Evolutionary conservation across 1,284 basidiomycete species (phyloP).

Genomic region (Apiotrichum akiyoshidainum): DNA sequence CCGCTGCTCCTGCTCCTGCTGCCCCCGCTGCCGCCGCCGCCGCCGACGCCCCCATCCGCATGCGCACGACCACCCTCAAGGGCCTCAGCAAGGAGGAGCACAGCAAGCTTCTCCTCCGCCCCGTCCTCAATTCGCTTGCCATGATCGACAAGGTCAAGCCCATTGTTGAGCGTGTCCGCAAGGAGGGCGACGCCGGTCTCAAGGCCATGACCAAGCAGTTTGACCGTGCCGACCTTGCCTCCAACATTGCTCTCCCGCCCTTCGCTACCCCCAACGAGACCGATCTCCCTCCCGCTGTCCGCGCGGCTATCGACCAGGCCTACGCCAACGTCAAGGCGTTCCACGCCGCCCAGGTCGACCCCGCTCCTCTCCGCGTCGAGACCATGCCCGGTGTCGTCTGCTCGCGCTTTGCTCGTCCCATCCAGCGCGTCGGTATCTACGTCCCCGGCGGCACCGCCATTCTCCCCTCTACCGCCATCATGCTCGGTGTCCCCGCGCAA

Average conservation of each 20-base stretch:
- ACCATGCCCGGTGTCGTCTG: conserved; percentile 98
- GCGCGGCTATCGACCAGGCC: conserved; percentile 82
- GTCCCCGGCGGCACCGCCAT: conserved; percentile 97
- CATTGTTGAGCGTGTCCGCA: conserved; percentile 84
- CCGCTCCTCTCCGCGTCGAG: conserved; percentile 74
- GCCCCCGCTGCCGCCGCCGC: conserved; percentile 40
- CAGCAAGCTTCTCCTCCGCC: conserved; percentile 73
- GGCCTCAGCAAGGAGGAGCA: conserved; percentile 60
- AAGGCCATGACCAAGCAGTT: conserved; percentile 90
- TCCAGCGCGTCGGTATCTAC: conserved; percentile 92
- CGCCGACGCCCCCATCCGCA: conserved; percentile 58
- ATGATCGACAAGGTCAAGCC: conserved; percentile 95
- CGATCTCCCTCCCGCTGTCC: conserved; percentile 63
- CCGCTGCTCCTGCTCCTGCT: conserved; percentile 29
- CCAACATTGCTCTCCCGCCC: conserved; percentile 52
- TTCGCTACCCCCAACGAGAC: conserved; percentile 53
- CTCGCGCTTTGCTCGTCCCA: conserved; percentile 87
- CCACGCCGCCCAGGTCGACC: conserved; percentile 77
- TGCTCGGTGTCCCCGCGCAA: conserved; percentile 97
- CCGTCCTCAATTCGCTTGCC: conserved; percentile 85
- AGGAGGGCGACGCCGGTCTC: conserved; percentile 80
- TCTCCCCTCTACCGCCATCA: conserved; percentile 92
- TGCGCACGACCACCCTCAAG: conserved; percentile 68
- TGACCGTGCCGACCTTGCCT: conserved; percentile 63
- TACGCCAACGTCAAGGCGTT: conserved; percentile 90